Percentiles rank a stretch among this genome's conserved stretches.
Evolutionary conservation across 2,329 filamentous ascomycete species (phyloP).

Genomic region (Botryotinia globosa): DNA sequence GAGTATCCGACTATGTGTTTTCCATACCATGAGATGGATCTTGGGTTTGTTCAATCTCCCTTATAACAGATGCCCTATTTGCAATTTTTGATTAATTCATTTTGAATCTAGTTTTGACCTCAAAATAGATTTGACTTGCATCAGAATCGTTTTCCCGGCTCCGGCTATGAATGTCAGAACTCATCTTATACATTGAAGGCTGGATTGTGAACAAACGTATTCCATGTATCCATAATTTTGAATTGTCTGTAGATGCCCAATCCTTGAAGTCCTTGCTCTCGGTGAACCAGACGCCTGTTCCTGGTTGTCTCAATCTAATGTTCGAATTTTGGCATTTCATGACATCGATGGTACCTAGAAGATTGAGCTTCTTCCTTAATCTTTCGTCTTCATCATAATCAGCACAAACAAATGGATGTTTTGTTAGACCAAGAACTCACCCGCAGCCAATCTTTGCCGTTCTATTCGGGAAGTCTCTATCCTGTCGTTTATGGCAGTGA

Average conservation of each 20-base stretch:
- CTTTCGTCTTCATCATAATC: conserved; percentile 8
- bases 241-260: conserved; percentile 18
- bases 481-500: background rate
- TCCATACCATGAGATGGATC: background rate
- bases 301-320: conserved; percentile 23
- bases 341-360: conserved; percentile 19
- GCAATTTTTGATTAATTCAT: background rate
- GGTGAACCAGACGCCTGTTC: conserved; percentile 29
- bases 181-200: background rate
- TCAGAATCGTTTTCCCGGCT: conserved; percentile 29
- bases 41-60: conserved; percentile 10
- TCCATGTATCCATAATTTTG: conserved; percentile 28
- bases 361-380: conserved; percentile 17
- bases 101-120: background rate
- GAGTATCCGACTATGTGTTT: conserved; percentile 14
- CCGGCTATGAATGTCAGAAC: conserved; percentile 18
- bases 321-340: conserved; percentile 21
- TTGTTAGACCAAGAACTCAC: background rate
- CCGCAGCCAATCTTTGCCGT: background rate
- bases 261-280: conserved; percentile 24
- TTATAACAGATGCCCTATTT: conserved; percentile 17
- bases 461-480: background rate
- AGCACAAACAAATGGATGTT: background rate
- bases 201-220: conserved; percentile 23
- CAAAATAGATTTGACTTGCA: background rate